Evolutionary conservation across 2,329 filamentous ascomycete species (phyloP).

Genomic region (Diplodia corticola): DNA sequence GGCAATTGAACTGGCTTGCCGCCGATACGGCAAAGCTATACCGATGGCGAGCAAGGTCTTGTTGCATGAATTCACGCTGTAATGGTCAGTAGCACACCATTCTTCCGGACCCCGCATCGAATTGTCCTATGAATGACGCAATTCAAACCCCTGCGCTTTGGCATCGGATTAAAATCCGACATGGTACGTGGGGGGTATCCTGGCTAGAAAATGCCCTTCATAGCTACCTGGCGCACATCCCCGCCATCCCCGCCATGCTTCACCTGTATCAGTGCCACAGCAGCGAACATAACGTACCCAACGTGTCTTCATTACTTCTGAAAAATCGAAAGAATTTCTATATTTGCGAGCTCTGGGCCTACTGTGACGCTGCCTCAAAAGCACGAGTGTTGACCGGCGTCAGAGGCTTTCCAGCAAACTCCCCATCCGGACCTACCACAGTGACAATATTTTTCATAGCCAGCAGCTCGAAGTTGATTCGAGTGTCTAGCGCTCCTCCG

Average conservation of each 20-base stretch:
- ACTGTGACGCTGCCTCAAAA: constrained; percentile 32
- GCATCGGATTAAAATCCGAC: constrained; percentile 6
- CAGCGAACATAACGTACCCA: too few species aligned
- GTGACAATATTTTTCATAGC: constrained; percentile 62
- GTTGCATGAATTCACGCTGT: not conserved
- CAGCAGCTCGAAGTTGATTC: constrained; percentile 59
- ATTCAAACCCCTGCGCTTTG: too few species aligned
- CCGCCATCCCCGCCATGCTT: too few species aligned
- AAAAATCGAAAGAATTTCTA: too few species aligned
- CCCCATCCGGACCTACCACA: constrained; percentile 15
- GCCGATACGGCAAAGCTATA: not conserved
- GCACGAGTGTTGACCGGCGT: constrained; percentile 57
- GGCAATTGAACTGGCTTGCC: not conserved
- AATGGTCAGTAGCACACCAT: not conserved
- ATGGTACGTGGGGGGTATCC: not conserved
- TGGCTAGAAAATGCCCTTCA: not conserved
- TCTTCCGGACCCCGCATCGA: not conserved
- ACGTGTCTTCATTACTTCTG: too few species aligned
- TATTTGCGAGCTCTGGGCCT: constrained; percentile 30
- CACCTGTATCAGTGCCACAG: too few species aligned
- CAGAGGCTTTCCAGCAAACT: constrained; percentile 49
- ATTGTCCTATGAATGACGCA: not conserved
- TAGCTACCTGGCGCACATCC: not conserved
- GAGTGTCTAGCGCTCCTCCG: constrained; percentile 61
- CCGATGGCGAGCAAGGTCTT: not conserved